A percentile compares a stretch with the other conserved stretches of the same genome.
These are phyloP conservation scores for Vigna unguiculata DNA, from an alignment of 306 rosid species.

Conservation along the genomic window DNA sequence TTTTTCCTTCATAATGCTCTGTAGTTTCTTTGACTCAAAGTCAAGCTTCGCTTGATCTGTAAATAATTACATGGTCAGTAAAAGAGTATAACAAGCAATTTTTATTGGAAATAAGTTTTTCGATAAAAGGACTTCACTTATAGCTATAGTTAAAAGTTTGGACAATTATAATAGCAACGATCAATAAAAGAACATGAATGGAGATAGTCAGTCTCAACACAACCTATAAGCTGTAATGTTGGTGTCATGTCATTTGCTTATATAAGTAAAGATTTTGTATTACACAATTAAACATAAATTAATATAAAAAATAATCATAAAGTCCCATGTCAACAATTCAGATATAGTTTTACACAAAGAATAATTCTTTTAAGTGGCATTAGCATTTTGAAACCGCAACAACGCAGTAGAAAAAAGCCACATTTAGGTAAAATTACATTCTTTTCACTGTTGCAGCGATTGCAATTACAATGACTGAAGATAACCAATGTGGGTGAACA, in stretches of 20 bases:
- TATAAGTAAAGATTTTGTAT: neutral
- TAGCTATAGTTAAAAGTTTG: neutral
- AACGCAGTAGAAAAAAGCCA: neutral
- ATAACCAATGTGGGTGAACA: slow-evolving; percentile 18
- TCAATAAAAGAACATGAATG: slow-evolving; percentile 9
- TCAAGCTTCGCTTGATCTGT: slow-evolving; percentile 81
- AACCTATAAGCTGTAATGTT: slow-evolving; percentile 13
- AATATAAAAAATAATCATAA: slow-evolving; percentile 12
- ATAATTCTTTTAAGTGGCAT: neutral
- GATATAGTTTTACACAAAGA: neutral
- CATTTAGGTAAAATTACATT: neutral
- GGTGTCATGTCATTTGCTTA: slow-evolving; percentile 18
- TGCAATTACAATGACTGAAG: slow-evolving; percentile 23
- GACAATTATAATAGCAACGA: neutral
- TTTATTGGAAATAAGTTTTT: slow-evolving; percentile 13
- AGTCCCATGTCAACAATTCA: neutral
- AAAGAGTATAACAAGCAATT: slow-evolving; percentile 8
- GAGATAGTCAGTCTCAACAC: slow-evolving; percentile 18
- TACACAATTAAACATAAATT: slow-evolving; percentile 21
- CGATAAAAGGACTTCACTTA: slow-evolving; percentile 14
- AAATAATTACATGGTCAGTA: slow-evolving; percentile 36
- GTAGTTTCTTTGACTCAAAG: slow-evolving; percentile 78
- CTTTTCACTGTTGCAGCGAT: slow-evolving; percentile 14
- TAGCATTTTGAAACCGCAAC: neutral
- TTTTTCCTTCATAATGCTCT: slow-evolving; percentile 83